These are phyloP conservation scores for Penicillium ochrochloron DNA, from an alignment of 495 filamentous ascomycete genomes.

Conservation along the genomic window DNA sequence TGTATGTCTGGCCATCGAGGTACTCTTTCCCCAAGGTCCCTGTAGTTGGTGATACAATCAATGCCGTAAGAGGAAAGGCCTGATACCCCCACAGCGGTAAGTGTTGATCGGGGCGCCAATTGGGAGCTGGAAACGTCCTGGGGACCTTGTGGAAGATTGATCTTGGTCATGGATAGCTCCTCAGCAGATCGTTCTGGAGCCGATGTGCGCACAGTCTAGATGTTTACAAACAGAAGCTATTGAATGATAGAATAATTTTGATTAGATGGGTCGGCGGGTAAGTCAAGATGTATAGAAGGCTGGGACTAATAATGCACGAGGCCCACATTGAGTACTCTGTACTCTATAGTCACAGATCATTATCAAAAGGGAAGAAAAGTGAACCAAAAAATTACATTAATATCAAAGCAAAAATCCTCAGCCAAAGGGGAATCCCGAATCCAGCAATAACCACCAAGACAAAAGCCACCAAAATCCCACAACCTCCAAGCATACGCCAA, in stretches of 20 bases:
- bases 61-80: background rate
- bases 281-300: background rate
- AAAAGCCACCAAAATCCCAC: background rate
- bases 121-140: background rate
- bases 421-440: constrained; percentile 11
- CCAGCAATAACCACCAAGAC: constrained; percentile 1
- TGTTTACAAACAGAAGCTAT: background rate
- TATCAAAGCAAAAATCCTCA: constrained; percentile 19
- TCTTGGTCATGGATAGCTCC: background rate
- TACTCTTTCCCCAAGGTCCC: constrained; percentile 48
- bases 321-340: background rate
- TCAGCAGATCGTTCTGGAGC: background rate
- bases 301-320: background rate
- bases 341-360: background rate
- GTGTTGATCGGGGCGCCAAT: constrained; percentile 6
- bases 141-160: background rate
- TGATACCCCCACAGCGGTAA: constrained; percentile 13
- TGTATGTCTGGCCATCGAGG: constrained; percentile 31
- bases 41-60: constrained; percentile 21
- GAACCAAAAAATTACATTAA: constrained; percentile 22
- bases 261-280: background rate
- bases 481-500: constrained; percentile 4
- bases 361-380: constrained; percentile 5
- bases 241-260: background rate
- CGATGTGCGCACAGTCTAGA: background rate